Conservation (phyloP, 148 eudicot genomes). For the Mesembryanthemum crystallinum region DNA sequence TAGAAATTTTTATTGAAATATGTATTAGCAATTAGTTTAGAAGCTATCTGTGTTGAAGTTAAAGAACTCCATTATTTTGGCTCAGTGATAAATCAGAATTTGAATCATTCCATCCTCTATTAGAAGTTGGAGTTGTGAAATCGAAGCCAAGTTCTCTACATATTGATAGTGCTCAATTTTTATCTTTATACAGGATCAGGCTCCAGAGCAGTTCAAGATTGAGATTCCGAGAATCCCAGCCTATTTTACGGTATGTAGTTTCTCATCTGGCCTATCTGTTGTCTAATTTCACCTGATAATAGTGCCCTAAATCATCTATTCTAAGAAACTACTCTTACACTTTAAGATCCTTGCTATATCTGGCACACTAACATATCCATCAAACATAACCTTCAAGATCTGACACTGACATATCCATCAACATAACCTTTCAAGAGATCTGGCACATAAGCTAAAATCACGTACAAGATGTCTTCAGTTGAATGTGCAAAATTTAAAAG, state of each 20-base stretch:
- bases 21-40: background rate
- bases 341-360: background rate
- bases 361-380: background rate
- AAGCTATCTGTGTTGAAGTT: background rate
- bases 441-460: background rate
- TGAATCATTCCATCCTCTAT: background rate
- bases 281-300: background rate
- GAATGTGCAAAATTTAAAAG: background rate
- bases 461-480: background rate
- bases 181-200: constrained; percentile 47
- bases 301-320: background rate
- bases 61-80: background rate
- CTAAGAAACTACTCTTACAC: background rate
- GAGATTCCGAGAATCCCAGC: constrained; percentile 90
- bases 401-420: background rate
- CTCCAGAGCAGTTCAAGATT: constrained; percentile 86
- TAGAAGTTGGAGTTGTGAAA: background rate
- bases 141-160: background rate
- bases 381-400: background rate
- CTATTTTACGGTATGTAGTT: constrained; percentile 76
- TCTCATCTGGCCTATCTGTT: background rate
- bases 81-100: background rate
- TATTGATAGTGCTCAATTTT: background rate
- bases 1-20: background rate
- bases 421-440: background rate